Percentiles rank a stretch among this genome's conserved stretches.
Evolutionary conservation across 2,329 filamentous ascomycete genomes (phyloP).

Genomic region (Podosphaera leucotricha): DNA sequence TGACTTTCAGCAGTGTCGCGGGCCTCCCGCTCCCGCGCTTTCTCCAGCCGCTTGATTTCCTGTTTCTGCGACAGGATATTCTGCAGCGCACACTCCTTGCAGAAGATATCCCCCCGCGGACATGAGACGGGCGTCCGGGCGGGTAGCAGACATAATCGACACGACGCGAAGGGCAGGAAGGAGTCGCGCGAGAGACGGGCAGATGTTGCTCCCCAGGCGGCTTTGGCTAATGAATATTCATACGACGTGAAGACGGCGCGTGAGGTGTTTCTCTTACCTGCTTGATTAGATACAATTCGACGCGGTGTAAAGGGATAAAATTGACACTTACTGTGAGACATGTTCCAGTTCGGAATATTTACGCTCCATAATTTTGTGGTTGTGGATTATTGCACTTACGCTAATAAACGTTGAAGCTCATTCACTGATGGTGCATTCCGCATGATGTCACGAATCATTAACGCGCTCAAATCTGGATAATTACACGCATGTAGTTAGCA

Average conservation of each 20-base stretch:
- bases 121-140: conserved; percentile 70
- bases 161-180: conserved; percentile 77
- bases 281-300: neutral
- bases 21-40: conserved; percentile 33
- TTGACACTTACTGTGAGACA: neutral
- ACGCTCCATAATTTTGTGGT: neutral
- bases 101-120: conserved; percentile 71
- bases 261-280: conserved; percentile 71
- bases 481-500: too few relatives aligned
- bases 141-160: conserved; percentile 62
- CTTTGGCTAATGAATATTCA: conserved; percentile 63
- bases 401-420: too few relatives aligned
- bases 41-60: conserved; percentile 66
- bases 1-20: conserved; percentile 37
- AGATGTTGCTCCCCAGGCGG: conserved; percentile 57
- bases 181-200: conserved; percentile 77
- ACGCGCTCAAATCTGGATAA: too few relatives aligned
- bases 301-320: too few relatives aligned
- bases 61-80: conserved; percentile 83
- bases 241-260: conserved; percentile 84
- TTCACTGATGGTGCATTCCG: too few relatives aligned
- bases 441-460: too few relatives aligned
- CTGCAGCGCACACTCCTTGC: conserved; percentile 73
- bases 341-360: neutral
- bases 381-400: too few relatives aligned